Base-by-base conservation (phyloP, 2,329 filamentous ascomycete genomes). In the Fusarium verrucosum region DNA sequence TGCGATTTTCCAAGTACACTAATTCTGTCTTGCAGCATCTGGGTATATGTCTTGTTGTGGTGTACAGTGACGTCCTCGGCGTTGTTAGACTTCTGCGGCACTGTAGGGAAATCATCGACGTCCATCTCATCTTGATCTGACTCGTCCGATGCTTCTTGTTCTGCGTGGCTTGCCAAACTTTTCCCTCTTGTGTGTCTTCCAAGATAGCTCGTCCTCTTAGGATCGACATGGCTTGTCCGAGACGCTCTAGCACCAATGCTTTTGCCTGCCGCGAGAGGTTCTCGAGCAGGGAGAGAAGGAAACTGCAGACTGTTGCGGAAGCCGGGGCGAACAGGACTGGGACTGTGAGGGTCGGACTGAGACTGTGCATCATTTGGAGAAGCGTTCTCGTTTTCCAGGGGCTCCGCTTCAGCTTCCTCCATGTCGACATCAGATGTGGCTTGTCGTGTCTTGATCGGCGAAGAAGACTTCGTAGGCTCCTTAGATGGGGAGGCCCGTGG, bases 281-380 rank as follows among this genome's bases (percentile, higher is more conserved):
- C 94, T 61, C 95, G 87, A 4, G 94, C 94, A 26, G 95, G 95
- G 13, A 99, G 82, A 17, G 95, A 92, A 33, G 95, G 92, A 78
- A 99, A 98, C 58, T 91, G 96, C 59, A 99, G 84, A 75, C 94
- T 98, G 78, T 98, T 98, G 59, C 94, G 89, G 67, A 96, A 85
- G 26, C 92, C 82, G 3, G 90, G 90, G 67, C 92, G 85, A 44
- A 91, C 87, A 0, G 91, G 91, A 68, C 90, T 94, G 1, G 91
- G 92, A 1, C 81, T 83, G 43, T 49, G 45, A 16, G 33, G 45
- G n/a, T 92, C 89, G 3, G 89, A 91, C 16, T 85, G 85, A 4
- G 88, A 90, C 59, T 82, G 80, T 20, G 78, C 78, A 60, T 85
- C 85, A 35, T 85, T 83, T 4, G 56, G 61, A 13, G 57, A 59